A percentile compares a stretch with the other conserved stretches of the same genome.
Conservation (phyloP, 352 stramenopile species). For the Pythium diclinum region DNA sequence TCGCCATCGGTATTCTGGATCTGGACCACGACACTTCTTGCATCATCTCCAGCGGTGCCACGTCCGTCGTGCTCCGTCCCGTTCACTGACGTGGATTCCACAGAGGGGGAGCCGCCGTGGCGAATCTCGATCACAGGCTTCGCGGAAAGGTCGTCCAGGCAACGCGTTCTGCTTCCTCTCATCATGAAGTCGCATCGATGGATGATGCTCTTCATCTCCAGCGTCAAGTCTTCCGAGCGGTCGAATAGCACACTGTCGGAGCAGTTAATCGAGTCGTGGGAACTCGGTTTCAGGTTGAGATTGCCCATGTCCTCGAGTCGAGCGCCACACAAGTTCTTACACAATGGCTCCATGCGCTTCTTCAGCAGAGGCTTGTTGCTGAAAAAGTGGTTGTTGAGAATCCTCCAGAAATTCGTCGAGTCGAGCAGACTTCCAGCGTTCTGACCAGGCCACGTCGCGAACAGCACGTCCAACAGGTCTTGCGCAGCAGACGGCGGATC, state of each 20-base stretch:
- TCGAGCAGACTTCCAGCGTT: constrained; percentile 67
- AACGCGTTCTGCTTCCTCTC: constrained; percentile 60
- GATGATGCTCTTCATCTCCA: constrained; percentile 48
- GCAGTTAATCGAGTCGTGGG: constrained; percentile 56
- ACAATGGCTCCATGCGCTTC: constrained; percentile 68
- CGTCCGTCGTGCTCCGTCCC: background rate
- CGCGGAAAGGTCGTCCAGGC: constrained; percentile 47
- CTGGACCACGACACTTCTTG: constrained; percentile 9
- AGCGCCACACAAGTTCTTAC: constrained; percentile 60
- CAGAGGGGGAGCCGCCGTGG: constrained; percentile 13
- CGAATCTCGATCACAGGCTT: constrained; percentile 48
- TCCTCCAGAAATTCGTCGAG: constrained; percentile 75
- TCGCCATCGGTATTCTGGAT: constrained; percentile 26
- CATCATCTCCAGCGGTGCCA: background rate
- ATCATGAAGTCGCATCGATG: constrained; percentile 85
- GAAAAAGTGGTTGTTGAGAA: constrained; percentile 70
- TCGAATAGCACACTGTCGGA: constrained; percentile 62
- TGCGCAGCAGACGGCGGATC: constrained; percentile 23
- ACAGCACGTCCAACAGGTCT: constrained; percentile 75
- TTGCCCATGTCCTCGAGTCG: constrained; percentile 68
- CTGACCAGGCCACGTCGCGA: constrained; percentile 76
- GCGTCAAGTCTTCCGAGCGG: constrained; percentile 33
- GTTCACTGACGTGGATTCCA: background rate
- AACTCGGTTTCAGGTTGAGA: constrained; percentile 32
- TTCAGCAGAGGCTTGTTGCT: constrained; percentile 58